phyloP scores from a whole-genome alignment of 495 filamentous ascomycete species.

The Xylaria venustula region DNA sequence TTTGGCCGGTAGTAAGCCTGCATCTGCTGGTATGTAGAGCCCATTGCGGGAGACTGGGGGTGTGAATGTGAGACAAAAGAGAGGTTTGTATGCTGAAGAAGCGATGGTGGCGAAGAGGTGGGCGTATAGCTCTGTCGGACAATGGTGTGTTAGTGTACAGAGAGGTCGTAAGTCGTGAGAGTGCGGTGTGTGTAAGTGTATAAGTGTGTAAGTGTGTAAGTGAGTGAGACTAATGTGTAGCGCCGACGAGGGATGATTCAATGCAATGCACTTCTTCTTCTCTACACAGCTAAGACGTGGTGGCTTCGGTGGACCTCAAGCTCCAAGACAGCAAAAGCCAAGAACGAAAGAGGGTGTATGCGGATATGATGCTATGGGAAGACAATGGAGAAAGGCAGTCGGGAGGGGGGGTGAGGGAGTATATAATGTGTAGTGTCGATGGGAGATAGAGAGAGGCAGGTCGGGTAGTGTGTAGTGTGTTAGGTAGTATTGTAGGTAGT shows the following conservation, averaged over 20 bases:
- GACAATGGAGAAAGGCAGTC: conserved; percentile 26
- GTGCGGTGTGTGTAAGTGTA: too few relatives aligned
- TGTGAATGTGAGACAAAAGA: conserved; percentile 21
- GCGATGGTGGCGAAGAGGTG: conserved; percentile 25
- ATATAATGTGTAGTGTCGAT: conserved; percentile 5
- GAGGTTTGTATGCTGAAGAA: conserved; percentile 17
- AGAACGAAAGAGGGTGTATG: conserved; percentile 13
- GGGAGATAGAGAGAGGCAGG: conserved; percentile 3
- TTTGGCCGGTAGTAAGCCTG: conserved; percentile 63
- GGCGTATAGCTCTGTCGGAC: conserved; percentile 26
- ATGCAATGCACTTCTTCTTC: not conserved
- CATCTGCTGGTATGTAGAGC: conserved; percentile 49
- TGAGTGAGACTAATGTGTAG: too few relatives aligned
- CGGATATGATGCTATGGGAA: conserved; percentile 23
- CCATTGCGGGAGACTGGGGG: conserved; percentile 42
- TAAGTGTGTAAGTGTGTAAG: too few relatives aligned
- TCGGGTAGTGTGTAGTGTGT: conserved; percentile 1
- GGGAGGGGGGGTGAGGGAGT: conserved; percentile 28
- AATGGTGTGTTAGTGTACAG: conserved; percentile 37
- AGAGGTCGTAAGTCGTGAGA: conserved; percentile 1
- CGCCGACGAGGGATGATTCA: conserved; percentile 9
- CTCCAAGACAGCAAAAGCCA: conserved; percentile 1
- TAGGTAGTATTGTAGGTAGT: not conserved
- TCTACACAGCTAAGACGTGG: not conserved
- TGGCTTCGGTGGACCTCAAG: conserved; percentile 15